Conservation (phyloP, 202 grass and related monocot genomes). For the Zoysia matrella region DNA sequence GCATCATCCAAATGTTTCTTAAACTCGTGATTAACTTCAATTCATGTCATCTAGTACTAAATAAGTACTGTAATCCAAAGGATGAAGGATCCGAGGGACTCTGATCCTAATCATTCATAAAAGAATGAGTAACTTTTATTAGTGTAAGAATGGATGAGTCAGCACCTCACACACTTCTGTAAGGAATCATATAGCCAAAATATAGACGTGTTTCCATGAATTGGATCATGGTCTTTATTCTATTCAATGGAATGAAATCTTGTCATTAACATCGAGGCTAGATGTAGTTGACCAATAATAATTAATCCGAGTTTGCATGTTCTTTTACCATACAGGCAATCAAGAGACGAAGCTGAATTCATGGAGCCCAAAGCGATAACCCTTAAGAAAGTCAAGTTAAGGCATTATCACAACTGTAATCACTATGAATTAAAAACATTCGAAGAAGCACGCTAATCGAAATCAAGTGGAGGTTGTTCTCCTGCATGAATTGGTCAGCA, state of each 20-base stretch:
- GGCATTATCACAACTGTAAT: conserved; percentile 16
- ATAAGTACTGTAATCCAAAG: neutral
- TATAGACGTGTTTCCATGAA: neutral
- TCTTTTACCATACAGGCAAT: conserved; percentile 19
- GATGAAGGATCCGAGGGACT: conserved; percentile 31
- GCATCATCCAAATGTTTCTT: conserved; percentile 34
- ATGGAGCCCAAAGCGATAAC: conserved; percentile 24
- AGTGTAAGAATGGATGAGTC: conserved; percentile 25
- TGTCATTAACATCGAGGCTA: conserved; percentile 38
- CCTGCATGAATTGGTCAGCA: conserved; percentile 42
- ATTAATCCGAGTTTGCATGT: conserved; percentile 14
- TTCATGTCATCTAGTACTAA: conserved; percentile 25
- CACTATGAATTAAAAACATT: conserved; percentile 15
- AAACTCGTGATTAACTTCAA: conserved; percentile 18
- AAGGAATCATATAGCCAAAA: conserved; percentile 1
- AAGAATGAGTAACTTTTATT: conserved; percentile 9
- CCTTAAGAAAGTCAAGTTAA: conserved; percentile 27
- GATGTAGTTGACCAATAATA: conserved; percentile 24
- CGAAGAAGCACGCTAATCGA: conserved; percentile 35
- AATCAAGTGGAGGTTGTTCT: conserved; percentile 28
- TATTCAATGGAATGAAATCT: neutral
- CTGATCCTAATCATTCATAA: conserved; percentile 17
- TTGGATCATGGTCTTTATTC: neutral
- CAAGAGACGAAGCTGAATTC: conserved; percentile 1
- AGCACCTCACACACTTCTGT: neutral